Conservation (phyloP, 2,329 filamentous ascomycete species). For the Diaporthe citrichinensis region DNA sequence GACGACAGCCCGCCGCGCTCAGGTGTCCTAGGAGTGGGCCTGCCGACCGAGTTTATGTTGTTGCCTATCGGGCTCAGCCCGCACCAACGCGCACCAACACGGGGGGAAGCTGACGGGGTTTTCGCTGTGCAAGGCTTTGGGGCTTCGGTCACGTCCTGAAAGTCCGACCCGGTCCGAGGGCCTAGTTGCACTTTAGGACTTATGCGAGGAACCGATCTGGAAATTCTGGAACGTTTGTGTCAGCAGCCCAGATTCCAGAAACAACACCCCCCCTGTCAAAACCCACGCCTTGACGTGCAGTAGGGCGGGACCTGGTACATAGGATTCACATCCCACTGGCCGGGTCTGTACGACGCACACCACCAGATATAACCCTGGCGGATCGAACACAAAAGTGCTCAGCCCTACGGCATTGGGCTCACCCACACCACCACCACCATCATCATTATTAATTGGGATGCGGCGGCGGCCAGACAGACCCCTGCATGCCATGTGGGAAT, state of each 20-base stretch:
- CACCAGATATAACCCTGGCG: not conserved
- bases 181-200: not conserved
- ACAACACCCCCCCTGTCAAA: not conserved
- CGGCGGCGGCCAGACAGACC: not conserved
- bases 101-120: not conserved
- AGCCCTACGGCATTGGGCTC: slow-evolving; percentile 16
- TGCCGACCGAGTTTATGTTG: slow-evolving; percentile 3
- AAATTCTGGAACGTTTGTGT: not conserved
- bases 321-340: slow-evolving; percentile 7
- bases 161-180: slow-evolving; percentile 22
- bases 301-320: not conserved
- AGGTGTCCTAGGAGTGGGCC: slow-evolving; percentile 14
- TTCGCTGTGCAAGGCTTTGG: too few relatives aligned
- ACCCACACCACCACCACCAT: not conserved
- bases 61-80: slow-evolving; percentile 26
- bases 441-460: not conserved
- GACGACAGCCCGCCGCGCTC: not conserved
- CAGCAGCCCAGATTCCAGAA: not conserved
- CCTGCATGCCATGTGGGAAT: slow-evolving; percentile 22
- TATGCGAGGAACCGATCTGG: slow-evolving; percentile 14
- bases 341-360: not conserved
- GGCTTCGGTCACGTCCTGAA: not conserved
- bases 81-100: not conserved
- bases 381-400: not conserved
- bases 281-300: slow-evolving; percentile 6